Conservation (phyloP, 768 basidiomycete genomes). For the Clathrus columnatus region DNA sequence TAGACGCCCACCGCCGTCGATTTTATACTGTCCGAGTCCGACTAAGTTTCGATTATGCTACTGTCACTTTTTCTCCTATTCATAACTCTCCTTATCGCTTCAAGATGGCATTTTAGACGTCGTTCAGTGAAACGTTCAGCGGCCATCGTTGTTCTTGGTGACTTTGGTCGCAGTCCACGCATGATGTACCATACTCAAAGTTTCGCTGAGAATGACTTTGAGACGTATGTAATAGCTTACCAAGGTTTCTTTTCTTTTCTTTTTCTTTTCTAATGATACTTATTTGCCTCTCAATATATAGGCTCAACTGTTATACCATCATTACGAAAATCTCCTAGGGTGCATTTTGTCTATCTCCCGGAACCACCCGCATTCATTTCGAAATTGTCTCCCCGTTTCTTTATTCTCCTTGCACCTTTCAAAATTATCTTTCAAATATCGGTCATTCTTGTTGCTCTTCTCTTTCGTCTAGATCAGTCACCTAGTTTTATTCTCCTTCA, state of each 20-base stretch:
- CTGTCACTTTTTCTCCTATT: not conserved
- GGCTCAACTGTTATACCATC: constrained; percentile 73
- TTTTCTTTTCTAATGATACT: not conserved
- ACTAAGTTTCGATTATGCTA: not conserved
- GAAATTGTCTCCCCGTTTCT: constrained; percentile 54
- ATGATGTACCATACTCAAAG: constrained; percentile 99
- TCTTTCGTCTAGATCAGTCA: constrained; percentile 51
- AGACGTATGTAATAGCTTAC: constrained; percentile 80
- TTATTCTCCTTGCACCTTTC: constrained; percentile 51
- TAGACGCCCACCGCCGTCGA: not conserved
- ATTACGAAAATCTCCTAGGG: constrained; percentile 53
- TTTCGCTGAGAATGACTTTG: constrained; percentile 71
- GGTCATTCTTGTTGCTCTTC: constrained; percentile 51
- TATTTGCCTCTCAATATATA: constrained; percentile 22
- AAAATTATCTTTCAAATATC: constrained; percentile 69
- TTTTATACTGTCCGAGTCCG: not conserved
- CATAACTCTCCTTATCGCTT: not conserved
- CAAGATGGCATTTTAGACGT: not conserved
- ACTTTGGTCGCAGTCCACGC: constrained; percentile 89
- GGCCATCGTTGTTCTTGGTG: constrained; percentile 89
- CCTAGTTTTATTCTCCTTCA: constrained; percentile 87
- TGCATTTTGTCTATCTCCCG: constrained; percentile 60
- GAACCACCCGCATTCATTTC: constrained; percentile 49
- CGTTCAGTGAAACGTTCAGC: constrained; percentile 45
- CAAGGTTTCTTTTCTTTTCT: constrained; percentile 42